Percentiles rank a stretch among this genome's conserved stretches.
Evolutionary conservation across 2,329 filamentous ascomycete genomes (phyloP).

Genomic region (Acarospora socialis): DNA sequence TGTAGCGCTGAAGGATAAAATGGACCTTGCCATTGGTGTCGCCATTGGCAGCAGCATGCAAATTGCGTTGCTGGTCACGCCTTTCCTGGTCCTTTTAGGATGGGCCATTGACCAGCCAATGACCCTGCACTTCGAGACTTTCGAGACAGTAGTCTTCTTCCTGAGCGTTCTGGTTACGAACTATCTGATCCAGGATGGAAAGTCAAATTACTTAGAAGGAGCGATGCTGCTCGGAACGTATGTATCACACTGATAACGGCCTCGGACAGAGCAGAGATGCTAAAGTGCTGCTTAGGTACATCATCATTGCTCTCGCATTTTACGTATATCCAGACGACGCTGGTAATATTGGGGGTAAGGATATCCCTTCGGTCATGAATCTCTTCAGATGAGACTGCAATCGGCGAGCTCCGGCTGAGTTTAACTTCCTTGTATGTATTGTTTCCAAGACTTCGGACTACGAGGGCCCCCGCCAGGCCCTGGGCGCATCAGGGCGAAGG

Average conservation of each 20-base stretch:
- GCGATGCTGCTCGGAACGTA: slow-evolving; percentile 51
- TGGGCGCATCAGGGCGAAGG: too few species aligned
- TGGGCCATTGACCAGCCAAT: slow-evolving; percentile 62
- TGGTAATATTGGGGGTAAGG: slow-evolving; percentile 10
- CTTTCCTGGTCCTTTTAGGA: slow-evolving; percentile 63
- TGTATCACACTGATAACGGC: slow-evolving; percentile 18
- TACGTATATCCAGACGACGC: slow-evolving; percentile 34
- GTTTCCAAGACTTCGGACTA: too few species aligned
- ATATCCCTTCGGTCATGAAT: too few species aligned
- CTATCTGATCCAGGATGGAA: slow-evolving; percentile 52
- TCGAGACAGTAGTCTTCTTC: slow-evolving; percentile 66
- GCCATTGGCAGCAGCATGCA: slow-evolving; percentile 72
- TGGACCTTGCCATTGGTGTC: slow-evolving; percentile 56
- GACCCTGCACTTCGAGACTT: slow-evolving; percentile 68
- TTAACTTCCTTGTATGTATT: too few species aligned
- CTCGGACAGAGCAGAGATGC: too few species aligned
- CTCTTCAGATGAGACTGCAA: too few species aligned
- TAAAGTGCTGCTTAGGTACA: slow-evolving; percentile 23
- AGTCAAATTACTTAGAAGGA: slow-evolving; percentile 72
- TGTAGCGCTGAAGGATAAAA: slow-evolving; percentile 60
- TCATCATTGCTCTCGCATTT: slow-evolving; percentile 32
- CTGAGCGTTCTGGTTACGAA: slow-evolving; percentile 62
- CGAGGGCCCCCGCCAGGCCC: too few species aligned
- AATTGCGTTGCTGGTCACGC: slow-evolving; percentile 69
- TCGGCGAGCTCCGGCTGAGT: too few species aligned